These are phyloP conservation scores for Penicillium olsonii DNA, from an alignment of 2,329 filamentous ascomycete species.

Conservation along the genomic window DNA sequence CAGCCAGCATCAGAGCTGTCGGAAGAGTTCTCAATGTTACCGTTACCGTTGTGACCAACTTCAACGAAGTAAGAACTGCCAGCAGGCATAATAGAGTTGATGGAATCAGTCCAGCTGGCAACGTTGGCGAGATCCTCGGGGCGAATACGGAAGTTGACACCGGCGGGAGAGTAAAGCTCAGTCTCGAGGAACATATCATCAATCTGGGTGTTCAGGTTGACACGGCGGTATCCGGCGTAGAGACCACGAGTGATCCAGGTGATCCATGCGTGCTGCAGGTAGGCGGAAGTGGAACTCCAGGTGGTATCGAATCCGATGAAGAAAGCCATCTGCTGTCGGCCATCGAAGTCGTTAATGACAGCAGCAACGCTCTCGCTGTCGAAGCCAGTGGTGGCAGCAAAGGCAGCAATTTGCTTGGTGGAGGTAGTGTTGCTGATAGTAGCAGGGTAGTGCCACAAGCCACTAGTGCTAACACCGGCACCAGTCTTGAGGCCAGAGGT, in stretches of 20 bases:
- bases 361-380: constrained; percentile 51
- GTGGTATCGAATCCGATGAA: constrained; percentile 57
- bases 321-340: constrained; percentile 63
- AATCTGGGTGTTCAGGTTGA: constrained; percentile 59
- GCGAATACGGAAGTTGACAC: constrained; percentile 52
- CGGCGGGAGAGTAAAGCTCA: constrained; percentile 52
- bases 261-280: constrained; percentile 64
- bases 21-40: constrained; percentile 47
- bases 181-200: constrained; percentile 64
- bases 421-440: constrained; percentile 55
- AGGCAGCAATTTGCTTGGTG: constrained; percentile 58
- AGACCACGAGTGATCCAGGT: constrained; percentile 63
- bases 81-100: constrained; percentile 49
- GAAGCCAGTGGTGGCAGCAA: constrained; percentile 49
- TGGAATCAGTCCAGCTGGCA: constrained; percentile 43
- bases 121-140: constrained; percentile 52
- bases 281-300: constrained; percentile 58
- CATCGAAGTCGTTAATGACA: constrained; percentile 61
- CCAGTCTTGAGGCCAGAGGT: constrained; percentile 56
- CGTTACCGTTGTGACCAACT: constrained; percentile 59
- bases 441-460: constrained; percentile 62
- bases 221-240: constrained; percentile 56
- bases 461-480: constrained; percentile 51
- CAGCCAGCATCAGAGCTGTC: constrained; percentile 21
- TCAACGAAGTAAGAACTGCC: constrained; percentile 58